Evolutionary conservation across 148 eudicot genomes (phyloP).

Genomic region (Rhododendron vialii): DNA sequence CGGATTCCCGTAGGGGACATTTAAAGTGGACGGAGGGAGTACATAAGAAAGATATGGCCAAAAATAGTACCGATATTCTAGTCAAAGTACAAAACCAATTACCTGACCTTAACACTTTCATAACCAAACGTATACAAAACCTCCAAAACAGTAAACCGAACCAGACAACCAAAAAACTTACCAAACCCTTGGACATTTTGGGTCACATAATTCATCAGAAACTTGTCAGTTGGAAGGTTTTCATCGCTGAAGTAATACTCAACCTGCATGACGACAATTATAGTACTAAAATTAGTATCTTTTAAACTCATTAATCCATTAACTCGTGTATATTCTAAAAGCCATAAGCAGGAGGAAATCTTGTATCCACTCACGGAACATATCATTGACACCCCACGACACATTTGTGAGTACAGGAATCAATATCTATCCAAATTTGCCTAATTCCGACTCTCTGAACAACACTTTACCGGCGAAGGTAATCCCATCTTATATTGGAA

Average conservation of each 20-base stretch:
- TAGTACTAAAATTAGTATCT: not conserved
- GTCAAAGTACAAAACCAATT: not conserved
- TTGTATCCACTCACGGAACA: not conserved
- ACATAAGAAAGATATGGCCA: not conserved
- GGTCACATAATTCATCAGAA: constrained; percentile 60
- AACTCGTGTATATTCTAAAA: not conserved
- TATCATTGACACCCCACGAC: not conserved
- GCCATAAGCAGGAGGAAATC: not conserved
- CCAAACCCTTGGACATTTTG: constrained; percentile 69
- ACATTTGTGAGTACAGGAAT: not conserved
- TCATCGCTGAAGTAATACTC: constrained; percentile 92
- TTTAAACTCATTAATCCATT: not conserved
- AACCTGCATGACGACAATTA: constrained; percentile 49
- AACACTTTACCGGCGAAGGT: not conserved
- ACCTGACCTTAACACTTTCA: not conserved
- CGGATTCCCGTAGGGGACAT: too few species aligned
- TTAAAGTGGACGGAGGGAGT: not conserved
- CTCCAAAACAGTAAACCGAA: not conserved
- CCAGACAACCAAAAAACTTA: constrained; percentile 20
- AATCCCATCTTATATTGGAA: not conserved
- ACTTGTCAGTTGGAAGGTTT: constrained; percentile 75
- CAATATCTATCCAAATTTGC: not conserved
- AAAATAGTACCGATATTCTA: not conserved
- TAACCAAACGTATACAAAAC: not conserved
- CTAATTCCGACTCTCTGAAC: not conserved